Base-by-base conservation (phyloP, 2,329 filamentous ascomycete genomes). In the Byssothecium circinans region DNA sequence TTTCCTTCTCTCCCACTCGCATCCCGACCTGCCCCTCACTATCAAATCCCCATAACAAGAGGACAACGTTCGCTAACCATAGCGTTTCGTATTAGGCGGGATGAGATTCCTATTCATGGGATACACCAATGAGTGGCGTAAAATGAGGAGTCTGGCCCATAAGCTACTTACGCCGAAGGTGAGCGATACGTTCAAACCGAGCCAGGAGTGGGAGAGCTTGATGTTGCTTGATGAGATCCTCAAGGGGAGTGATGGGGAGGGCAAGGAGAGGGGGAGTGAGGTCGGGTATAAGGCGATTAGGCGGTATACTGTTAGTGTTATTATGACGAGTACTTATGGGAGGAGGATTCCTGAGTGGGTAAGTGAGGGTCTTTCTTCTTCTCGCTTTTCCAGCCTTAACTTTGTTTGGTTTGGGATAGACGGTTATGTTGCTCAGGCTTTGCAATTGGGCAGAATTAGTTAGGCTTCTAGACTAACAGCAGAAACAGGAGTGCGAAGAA, bases 171-270 rank as follows among this genome's bases (percentile, higher is more conserved):
- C 74, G 22, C 61, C 61, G 10, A 64, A 54, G 17, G 67, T 67
- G 45, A 71, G 71, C 8, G 60, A 61, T 4, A 69, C 63, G 1
- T 78, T 76, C 46, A 62, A 69, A 32, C 74, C 75, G 2, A 71
- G 64, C 33, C 76, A 78, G 50, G 72, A 76, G 43, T 77, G 71
- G 47, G 75, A 78, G 57, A 61, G 68, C 0, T 77, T 74, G 53
- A 72, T 77, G 53, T 52, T 78, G 29, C 51, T 77, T 4, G 67
- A 65, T 47, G 74, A 78, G 44, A 49, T 78, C 0, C 49, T 69
- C 12, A 72, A 70, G 42, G 60, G 53, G 0, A 58, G 62, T 34
- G 53, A 56, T 34, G 53, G 56, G 36, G 44, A 37, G 17, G 52
- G 33, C 19, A 62, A 34, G 17, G 32, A 14, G 60, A 17, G 30